A percentile compares a stretch with the other conserved stretches of the same genome.
phyloP scores from a whole-genome alignment of 192 early-diverging fungal genomes.

The Podila clonocystis region DNA sequence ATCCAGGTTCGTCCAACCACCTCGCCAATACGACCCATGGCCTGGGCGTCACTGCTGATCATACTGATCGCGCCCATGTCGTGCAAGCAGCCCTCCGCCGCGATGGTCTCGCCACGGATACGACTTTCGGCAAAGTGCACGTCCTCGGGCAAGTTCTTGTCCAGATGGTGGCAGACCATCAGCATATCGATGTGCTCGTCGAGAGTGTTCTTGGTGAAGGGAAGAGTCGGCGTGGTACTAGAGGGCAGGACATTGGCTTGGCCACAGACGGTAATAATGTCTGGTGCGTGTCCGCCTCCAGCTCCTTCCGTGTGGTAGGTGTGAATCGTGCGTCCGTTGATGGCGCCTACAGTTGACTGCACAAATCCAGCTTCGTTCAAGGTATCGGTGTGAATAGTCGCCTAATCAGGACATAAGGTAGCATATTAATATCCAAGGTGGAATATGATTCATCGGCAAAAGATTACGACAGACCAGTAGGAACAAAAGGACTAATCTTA shows the following conservation, averaged over 20 bases:
- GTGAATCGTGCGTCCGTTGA: constrained; percentile 93
- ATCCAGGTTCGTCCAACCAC: constrained; percentile 94
- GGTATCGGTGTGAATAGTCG: constrained; percentile 97
- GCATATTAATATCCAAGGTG: not conserved
- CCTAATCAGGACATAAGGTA: constrained; percentile 53
- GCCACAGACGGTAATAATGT: constrained; percentile 81
- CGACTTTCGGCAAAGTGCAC: constrained; percentile 96
- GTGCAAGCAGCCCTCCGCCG: constrained; percentile 95
- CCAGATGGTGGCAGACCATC: constrained; percentile 98
- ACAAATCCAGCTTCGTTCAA: constrained; percentile 98
- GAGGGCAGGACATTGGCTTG: constrained; percentile 90
- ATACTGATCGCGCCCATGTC: constrained; percentile 95
- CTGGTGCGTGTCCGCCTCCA: constrained; percentile 94
- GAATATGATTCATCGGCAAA: not conserved
- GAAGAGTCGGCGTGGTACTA: constrained; percentile 96
- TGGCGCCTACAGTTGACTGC: constrained; percentile 87
- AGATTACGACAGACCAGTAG: not conserved
- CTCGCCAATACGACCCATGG: constrained; percentile 98
- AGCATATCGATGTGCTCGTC: constrained; percentile 99
- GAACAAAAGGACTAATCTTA: constrained; percentile 14
- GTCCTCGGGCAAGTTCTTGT: constrained; percentile 93
- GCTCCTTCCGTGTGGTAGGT: constrained; percentile 98
- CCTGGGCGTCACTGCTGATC: constrained; percentile 94
- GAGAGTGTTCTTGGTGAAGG: constrained; percentile 93
- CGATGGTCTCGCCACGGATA: constrained; percentile 97